Evolutionary conservation across 345 rosid species (phyloP).

Genomic region (Hibiscus syriacus): DNA sequence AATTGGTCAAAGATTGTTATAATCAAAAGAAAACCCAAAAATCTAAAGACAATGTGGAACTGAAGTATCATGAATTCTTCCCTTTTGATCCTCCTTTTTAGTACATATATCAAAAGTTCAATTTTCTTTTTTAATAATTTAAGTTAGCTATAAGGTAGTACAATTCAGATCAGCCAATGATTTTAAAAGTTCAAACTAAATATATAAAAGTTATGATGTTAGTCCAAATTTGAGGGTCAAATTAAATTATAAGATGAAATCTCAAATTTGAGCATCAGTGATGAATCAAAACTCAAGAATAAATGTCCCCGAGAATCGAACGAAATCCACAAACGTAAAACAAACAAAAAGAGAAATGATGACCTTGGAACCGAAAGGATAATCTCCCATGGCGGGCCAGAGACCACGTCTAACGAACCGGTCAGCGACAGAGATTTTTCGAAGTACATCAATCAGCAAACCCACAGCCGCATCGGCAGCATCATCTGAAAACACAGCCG

Average conservation of each 20-base stretch:
- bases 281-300: not conserved
- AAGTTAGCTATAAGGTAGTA: too few relatives aligned
- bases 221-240: too few relatives aligned
- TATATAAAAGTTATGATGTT: too few relatives aligned
- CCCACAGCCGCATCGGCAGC: constrained; percentile 28
- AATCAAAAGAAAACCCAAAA: not conserved
- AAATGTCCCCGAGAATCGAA: not conserved
- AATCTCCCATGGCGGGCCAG: constrained; percentile 20
- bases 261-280: too few relatives aligned
- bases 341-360: not conserved
- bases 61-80: not conserved
- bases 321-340: not conserved
- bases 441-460: constrained; percentile 22
- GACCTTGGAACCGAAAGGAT: constrained; percentile 30
- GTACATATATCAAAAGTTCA: not conserved
- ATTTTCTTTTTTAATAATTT: too few relatives aligned
- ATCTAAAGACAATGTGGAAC: not conserved
- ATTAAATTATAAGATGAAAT: too few relatives aligned
- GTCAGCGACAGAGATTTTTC: constrained; percentile 17
- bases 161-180: too few relatives aligned
- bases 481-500: constrained; percentile 16
- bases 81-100: not conserved
- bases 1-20: not conserved
- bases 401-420: constrained; percentile 21
- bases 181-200: too few relatives aligned